Percentiles rank a stretch among this genome's conserved stretches.
Conservation (phyloP, 164 flowering plant genomes). For the Litsea cubeba region DNA sequence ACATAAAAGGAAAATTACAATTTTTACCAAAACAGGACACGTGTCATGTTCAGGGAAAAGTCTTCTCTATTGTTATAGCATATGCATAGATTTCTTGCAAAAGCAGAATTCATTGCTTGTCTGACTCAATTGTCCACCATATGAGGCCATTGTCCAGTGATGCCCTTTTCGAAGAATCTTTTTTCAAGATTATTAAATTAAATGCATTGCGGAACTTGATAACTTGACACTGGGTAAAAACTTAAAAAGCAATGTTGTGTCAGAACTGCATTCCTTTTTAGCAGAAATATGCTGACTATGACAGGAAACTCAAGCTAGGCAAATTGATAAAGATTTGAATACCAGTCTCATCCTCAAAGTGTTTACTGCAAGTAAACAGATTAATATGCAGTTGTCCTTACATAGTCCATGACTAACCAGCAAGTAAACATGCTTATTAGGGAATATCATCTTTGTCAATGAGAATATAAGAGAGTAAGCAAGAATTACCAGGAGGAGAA, state of each 20-base stretch:
- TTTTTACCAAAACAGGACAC: no score
- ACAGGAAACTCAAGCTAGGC: neutral
- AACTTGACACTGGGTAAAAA: neutral
- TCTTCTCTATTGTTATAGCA: no score
- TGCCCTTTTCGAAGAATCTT: neutral
- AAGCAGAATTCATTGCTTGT: neutral
- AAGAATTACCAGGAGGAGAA: slow-evolving; percentile 53
- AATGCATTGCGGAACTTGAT: neutral
- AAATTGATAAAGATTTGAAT: neutral
- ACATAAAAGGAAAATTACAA: no score
- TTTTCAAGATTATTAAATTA: neutral
- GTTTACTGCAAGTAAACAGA: neutral
- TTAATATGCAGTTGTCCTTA: neutral
- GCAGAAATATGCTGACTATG: no score
- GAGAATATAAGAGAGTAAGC: slow-evolving; percentile 1
- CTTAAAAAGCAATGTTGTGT: neutral
- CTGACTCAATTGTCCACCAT: neutral
- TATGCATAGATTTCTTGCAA: no score
- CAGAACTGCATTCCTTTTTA: neutral
- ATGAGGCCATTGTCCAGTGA: neutral
- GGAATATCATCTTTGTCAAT: slow-evolving; percentile 2
- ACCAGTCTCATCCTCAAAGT: neutral
- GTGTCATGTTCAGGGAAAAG: no score
- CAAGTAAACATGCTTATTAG: neutral
- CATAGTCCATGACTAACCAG: neutral